Percentiles rank a stretch among this genome's conserved stretches.
These are phyloP conservation scores for Nicotiana noctiflora DNA, from an alignment of 257 asterid species.

Conservation along the genomic window DNA sequence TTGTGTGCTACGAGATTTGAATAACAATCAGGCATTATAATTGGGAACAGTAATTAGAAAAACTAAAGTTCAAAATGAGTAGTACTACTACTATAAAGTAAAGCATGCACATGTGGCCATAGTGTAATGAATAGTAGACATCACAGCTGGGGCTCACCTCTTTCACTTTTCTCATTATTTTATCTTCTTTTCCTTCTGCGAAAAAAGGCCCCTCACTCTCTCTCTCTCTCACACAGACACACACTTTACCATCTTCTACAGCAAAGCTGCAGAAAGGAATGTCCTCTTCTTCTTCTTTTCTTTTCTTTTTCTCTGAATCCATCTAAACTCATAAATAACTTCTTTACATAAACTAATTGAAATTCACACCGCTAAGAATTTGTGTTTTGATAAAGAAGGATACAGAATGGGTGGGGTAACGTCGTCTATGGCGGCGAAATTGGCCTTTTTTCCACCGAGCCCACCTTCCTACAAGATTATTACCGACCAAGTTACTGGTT, in stretches of 20 bases:
- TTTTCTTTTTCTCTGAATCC: not conserved
- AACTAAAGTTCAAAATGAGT: not conserved
- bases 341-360: not conserved
- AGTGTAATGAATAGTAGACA: conserved; percentile 34
- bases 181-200: not conserved
- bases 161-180: conserved; percentile 32
- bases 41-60: not conserved
- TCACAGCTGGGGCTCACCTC: conserved; percentile 58
- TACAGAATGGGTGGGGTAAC: conserved; percentile 82
- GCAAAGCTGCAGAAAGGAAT: not conserved
- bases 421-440: conserved; percentile 96
- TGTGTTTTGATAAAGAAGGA: too few species aligned
- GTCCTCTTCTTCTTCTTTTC: conserved; percentile 10
- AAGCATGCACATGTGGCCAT: conserved; percentile 37
- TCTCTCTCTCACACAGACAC: not conserved
- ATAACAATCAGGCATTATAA: not conserved
- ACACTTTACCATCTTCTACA: conserved; percentile 12
- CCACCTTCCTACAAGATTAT: conserved; percentile 72
- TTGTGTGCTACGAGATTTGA: too few species aligned
- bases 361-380: too few species aligned
- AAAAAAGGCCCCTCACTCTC: not conserved
- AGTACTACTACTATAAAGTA: not conserved
- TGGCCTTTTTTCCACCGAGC: conserved; percentile 87
- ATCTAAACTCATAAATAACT: not conserved
- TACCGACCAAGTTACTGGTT: conserved; percentile 49